These are phyloP conservation scores for Penicillium sp. DNA, from an alignment of 2,329 filamentous ascomycete genomes.

Conservation along the genomic window DNA sequence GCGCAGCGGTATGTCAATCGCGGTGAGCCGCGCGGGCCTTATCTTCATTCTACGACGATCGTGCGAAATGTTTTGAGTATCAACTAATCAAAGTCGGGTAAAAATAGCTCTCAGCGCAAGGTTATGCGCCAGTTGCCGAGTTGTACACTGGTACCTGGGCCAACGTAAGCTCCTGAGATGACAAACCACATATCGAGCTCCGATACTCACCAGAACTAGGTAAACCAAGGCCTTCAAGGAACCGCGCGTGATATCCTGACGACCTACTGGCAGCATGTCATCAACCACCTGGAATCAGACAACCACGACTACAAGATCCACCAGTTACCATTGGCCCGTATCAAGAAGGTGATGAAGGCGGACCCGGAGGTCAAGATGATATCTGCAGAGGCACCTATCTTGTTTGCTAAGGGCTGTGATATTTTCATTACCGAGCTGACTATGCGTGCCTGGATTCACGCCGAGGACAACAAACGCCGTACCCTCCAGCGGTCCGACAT, in stretches of 20 bases:
- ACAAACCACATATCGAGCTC: background rate
- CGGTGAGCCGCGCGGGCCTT: background rate
- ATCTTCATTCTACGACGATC: background rate
- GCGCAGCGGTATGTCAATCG: conserved; percentile 60
- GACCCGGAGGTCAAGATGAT: conserved; percentile 99
- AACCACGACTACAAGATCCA: conserved; percentile 98
- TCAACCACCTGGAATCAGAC: conserved; percentile 90
- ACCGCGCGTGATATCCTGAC: conserved; percentile 96
- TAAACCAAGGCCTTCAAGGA: conserved; percentile 90
- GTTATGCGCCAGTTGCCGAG: conserved; percentile 83
- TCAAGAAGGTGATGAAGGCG: conserved; percentile 99
- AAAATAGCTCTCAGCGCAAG: conserved; percentile 74
- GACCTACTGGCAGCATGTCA: conserved; percentile 98
- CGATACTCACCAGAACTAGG: conserved; percentile 53
- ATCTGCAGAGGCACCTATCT: conserved; percentile 92
- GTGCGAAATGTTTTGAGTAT: background rate
- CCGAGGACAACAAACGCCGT: conserved; percentile 96
- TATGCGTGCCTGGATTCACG: conserved; percentile 99
- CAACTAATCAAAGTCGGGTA: conserved; percentile 24
- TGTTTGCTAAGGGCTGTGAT: conserved; percentile 97
- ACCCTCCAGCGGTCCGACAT: conserved; percentile 96
- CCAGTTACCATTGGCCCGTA: conserved; percentile 92
- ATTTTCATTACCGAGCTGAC: conserved; percentile 99
- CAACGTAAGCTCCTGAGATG: conserved; percentile 63
- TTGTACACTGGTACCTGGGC: conserved; percentile 93